Evolutionary conservation across 768 basidiomycete species (phyloP), one percentile per base, ranked within the genome.

Genomic region (Panaeolus cyanescens): DNA sequence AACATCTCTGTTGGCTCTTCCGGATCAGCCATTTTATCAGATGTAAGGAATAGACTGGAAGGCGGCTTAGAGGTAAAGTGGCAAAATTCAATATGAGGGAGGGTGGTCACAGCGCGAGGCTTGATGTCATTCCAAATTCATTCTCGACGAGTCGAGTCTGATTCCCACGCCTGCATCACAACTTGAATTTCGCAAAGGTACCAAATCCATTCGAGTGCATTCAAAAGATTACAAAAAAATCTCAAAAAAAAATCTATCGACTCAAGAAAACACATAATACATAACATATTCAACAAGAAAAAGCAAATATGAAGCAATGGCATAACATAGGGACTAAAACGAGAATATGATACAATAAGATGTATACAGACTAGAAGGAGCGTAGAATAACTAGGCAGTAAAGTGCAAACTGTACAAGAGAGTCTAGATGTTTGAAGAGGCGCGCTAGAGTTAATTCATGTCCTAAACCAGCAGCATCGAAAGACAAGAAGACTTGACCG

Each of bases 1-100:
- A 87, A 72, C 56, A 70, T 73, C 54, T 88, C 85, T 10, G 79
- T 75, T 28, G 66, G 70, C 22, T 68, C 71, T 7, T 66, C 71
- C 66, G 68, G 72, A 33, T 64, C 59, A 1, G 17, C 32, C 45
- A 50, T 50, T 10, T 12, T 50, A 4, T 13, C 13, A 15, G 8
- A 42, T 22, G 19, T 6, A 9, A 22, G 5, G 19, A 42, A 28
- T 7, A 22, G 19, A 22, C 10, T 28, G 13, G 0, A 20, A 8
- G 20, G 25, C 17, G 28, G 4, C 17, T 40, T 7, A 40, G 22
- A 12, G 6, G 7, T n/a, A 20, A 22, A 17, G 19, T 40, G 5
- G 12, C 13, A 13, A 4, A 42, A 42, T n/a, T n/a, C n/a, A n/a
- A n/a, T n/a, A n/a, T n/a, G n/a, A n/a, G n/a, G n/a, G 15, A 2